Percentiles rank a stretch among this genome's conserved stretches.
phyloP scores from a whole-genome alignment of 1,284 basidiomycete species.

The Laetiporus sulphureus region DNA sequence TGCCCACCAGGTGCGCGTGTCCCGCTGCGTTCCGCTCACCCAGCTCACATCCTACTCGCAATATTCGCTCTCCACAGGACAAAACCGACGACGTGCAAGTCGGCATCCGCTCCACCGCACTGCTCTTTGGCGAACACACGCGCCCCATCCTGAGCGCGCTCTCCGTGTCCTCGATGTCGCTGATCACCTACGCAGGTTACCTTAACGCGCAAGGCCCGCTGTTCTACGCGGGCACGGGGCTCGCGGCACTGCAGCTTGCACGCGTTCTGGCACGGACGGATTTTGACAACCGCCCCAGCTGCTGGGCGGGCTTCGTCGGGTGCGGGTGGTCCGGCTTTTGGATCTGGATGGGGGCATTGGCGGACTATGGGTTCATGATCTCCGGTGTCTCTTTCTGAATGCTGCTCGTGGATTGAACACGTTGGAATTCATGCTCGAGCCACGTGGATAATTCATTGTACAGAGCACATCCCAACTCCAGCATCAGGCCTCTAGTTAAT shows the following conservation, averaged over 20 bases:
- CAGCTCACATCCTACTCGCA: neutral
- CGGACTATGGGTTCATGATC: constrained; percentile 58
- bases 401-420: too few relatives aligned
- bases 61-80: constrained; percentile 50
- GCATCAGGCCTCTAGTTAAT: neutral
- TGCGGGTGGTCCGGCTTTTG: constrained; percentile 89
- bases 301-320: constrained; percentile 87
- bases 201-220: constrained; percentile 70
- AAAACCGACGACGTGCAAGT: constrained; percentile 86
- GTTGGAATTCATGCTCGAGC: too few relatives aligned
- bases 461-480: too few relatives aligned
- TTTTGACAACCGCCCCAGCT: constrained; percentile 77
- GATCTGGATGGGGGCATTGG: constrained; percentile 79
- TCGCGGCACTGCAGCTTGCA: constrained; percentile 75
- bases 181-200: constrained; percentile 76
- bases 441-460: too few relatives aligned
- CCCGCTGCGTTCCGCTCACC: neutral
- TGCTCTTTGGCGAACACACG: constrained; percentile 80
- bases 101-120: constrained; percentile 91
- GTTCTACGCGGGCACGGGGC: constrained; percentile 76
- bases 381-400: too few relatives aligned
- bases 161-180: constrained; percentile 67
- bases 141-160: constrained; percentile 75
- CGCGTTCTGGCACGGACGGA: constrained; percentile 78
- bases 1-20: constrained; percentile 77